phyloP scores from a whole-genome alignment of 768 basidiomycete species.

The Lactarius akahatsu region DNA sequence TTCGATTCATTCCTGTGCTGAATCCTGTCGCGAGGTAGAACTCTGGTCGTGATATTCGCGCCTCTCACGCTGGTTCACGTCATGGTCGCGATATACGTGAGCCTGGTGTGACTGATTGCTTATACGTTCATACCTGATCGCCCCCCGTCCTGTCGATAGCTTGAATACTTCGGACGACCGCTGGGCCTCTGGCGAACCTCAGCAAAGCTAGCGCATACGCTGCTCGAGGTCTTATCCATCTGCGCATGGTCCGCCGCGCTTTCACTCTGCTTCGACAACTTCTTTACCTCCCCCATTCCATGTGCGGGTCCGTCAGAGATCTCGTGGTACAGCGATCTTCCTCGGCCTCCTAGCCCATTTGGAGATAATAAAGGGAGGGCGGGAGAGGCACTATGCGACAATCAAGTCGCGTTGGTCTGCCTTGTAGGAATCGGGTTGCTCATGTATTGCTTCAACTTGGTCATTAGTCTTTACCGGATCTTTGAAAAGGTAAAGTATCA shows the following conservation, averaged over 20 bases:
- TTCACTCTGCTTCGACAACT: slow-evolving; percentile 88
- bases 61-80: slow-evolving; percentile 83
- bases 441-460: slow-evolving; percentile 79
- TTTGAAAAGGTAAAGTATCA: slow-evolving; percentile 88
- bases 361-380: slow-evolving; percentile 44
- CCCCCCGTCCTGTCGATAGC: slow-evolving; percentile 41
- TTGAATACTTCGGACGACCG: slow-evolving; percentile 91
- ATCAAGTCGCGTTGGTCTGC: slow-evolving; percentile 74
- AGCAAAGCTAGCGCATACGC: slow-evolving; percentile 80
- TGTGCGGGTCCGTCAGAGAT: slow-evolving; percentile 61
- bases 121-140: slow-evolving; percentile 26
- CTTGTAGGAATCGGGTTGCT: slow-evolving; percentile 75
- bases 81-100: slow-evolving; percentile 80
- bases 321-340: slow-evolving; percentile 73
- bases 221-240: slow-evolving; percentile 86
- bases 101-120: slow-evolving; percentile 34
- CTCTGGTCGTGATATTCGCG: slow-evolving; percentile 82
- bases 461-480: slow-evolving; percentile 82
- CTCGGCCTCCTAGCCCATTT: slow-evolving; percentile 46
- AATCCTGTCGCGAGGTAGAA: slow-evolving; percentile 42
- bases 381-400: slow-evolving; percentile 64
- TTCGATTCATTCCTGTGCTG: slow-evolving; percentile 41
- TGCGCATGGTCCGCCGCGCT: slow-evolving; percentile 92
- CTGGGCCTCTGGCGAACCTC: slow-evolving; percentile 92
- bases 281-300: slow-evolving; percentile 81